phyloP scores from a whole-genome alignment of 176 grass and related monocot genomes.

The Microstegium vimineum region DNA sequence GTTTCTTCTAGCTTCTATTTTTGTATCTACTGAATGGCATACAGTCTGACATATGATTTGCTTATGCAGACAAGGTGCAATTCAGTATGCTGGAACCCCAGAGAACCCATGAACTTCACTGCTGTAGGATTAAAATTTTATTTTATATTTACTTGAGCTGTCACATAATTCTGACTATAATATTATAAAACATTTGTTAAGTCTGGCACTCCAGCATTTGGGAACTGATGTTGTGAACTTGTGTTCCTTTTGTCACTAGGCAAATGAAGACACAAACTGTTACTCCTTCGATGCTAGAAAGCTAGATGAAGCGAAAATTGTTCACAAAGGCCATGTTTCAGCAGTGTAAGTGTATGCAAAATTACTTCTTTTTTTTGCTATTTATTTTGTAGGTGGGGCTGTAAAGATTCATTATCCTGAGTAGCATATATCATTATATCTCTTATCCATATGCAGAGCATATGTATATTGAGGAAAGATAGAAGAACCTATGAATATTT shows the following conservation, averaged over 20 bases:
- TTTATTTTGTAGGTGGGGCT: background rate
- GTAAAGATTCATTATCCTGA: background rate
- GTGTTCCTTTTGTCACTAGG: conserved; percentile 35
- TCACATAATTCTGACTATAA: background rate
- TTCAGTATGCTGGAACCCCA: conserved; percentile 93
- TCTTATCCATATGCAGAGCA: background rate
- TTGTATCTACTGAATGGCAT: background rate
- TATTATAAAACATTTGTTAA: background rate
- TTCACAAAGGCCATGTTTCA: conserved; percentile 98
- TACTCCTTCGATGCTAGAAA: conserved; percentile 92
- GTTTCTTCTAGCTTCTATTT: background rate
- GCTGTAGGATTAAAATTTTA: conserved; percentile 55
- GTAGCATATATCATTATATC: background rate
- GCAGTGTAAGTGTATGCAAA: conserved; percentile 71
- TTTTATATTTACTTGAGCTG: background rate
- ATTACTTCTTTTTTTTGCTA: background rate
- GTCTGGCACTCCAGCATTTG: background rate
- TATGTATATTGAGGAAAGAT: background rate
- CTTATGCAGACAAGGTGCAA: conserved; percentile 87
- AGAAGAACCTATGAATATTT: background rate
- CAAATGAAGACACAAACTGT: conserved; percentile 98
- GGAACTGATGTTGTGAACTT: conserved; percentile 25
- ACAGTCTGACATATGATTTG: conserved; percentile 24
- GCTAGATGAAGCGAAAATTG: conserved; percentile 85
- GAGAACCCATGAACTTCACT: conserved; percentile 98